A percentile compares a stretch with the other conserved stretches of the same genome.
phyloP scores from a whole-genome alignment of 305 asterid species.

The Ilex paraguariensis region DNA sequence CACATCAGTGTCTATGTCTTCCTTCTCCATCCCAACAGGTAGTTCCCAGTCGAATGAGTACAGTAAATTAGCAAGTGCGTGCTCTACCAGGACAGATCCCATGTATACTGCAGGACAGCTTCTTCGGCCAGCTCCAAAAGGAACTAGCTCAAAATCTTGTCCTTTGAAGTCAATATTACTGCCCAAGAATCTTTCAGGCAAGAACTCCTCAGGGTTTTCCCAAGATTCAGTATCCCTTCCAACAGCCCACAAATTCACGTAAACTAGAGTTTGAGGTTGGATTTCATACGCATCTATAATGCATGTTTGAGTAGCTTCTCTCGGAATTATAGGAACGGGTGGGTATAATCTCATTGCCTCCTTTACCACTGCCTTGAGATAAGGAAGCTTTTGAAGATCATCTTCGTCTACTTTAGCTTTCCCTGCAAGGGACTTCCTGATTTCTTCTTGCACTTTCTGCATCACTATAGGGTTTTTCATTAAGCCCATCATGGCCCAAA shows the following conservation, averaged over 20 bases:
- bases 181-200: neutral
- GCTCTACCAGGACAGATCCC: neutral
- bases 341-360: slow-evolving; percentile 1
- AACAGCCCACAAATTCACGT: neutral
- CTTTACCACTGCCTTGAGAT: neutral
- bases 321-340: neutral
- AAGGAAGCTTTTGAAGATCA: neutral
- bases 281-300: slow-evolving; percentile 1
- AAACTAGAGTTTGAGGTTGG: neutral
- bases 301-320: neutral
- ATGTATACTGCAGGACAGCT: neutral
- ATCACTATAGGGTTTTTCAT: slow-evolving; percentile 1
- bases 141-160: neutral
- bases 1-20: no score
- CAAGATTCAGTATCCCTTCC: neutral
- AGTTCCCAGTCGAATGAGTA: neutral
- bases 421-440: neutral
- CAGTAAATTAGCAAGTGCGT: neutral
- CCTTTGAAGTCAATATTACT: neutral
- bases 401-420: slow-evolving; percentile 4
- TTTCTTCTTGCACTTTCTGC: slow-evolving; percentile 5
- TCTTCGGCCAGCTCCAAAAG: slow-evolving; percentile 10
- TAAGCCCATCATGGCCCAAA: slow-evolving; percentile 1
- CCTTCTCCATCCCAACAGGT: slow-evolving; percentile 1
- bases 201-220: neutral